Conservation (phyloP, 331 rosid genomes). For the Quercus lobata region DNA sequence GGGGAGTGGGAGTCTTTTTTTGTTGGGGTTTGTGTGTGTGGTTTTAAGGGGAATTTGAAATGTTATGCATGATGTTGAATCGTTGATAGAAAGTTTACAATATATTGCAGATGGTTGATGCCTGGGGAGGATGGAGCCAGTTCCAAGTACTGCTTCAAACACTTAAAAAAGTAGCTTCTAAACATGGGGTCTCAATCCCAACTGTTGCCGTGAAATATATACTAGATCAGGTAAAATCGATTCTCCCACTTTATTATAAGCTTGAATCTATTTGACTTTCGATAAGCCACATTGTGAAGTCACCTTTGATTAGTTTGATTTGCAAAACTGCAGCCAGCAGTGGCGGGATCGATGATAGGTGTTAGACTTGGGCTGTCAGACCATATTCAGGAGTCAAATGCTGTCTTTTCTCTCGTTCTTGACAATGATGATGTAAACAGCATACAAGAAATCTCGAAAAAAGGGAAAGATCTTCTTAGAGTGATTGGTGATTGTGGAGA, state of each 20-base stretch:
- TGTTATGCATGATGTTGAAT: slow-evolving; percentile 6
- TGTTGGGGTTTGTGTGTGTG: no score
- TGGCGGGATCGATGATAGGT: slow-evolving; percentile 91
- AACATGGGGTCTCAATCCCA: slow-evolving; percentile 77
- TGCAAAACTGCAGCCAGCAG: slow-evolving; percentile 56
- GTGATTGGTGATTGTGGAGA: slow-evolving; percentile 97
- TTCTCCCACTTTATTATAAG: neutral
- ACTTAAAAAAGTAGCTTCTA: slow-evolving; percentile 67
- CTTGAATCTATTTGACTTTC: neutral
- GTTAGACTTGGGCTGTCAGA: slow-evolving; percentile 92
- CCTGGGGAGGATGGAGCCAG: slow-evolving; percentile 94
- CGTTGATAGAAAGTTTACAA: slow-evolving; percentile 4
- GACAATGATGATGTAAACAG: slow-evolving; percentile 74
- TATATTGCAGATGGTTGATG: slow-evolving; percentile 77
- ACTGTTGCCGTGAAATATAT: slow-evolving; percentile 80
- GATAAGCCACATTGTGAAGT: neutral
- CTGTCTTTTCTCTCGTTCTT: slow-evolving; percentile 77
- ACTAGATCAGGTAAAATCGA: slow-evolving; percentile 64
- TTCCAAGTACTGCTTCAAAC: slow-evolving; percentile 83
- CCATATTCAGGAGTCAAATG: slow-evolving; percentile 65
- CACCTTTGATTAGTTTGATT: slow-evolving; percentile 6
- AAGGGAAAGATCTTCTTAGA: slow-evolving; percentile 78
- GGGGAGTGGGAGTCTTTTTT: no score
- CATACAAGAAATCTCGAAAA: slow-evolving; percentile 63
- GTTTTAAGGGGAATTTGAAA: neutral